These are phyloP conservation scores for Begonia masoniana DNA, from an alignment of 306 rosid species.

Conservation along the genomic window DNA sequence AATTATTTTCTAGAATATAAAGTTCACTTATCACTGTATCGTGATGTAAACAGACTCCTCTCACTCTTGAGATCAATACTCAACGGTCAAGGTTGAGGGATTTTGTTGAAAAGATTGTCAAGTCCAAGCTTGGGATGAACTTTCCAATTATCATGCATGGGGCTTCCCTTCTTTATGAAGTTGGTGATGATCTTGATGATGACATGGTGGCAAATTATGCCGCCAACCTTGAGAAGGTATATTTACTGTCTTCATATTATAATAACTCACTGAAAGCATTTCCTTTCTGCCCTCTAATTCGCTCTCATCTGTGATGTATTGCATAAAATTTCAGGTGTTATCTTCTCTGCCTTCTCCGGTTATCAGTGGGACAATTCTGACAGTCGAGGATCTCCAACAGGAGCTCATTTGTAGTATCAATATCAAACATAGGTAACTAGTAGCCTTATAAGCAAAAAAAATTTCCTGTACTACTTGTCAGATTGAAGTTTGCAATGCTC, in stretches of 20 bases:
- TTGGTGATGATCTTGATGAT: slow-evolving; percentile 85
- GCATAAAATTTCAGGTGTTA: slow-evolving; percentile 40
- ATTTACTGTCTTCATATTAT: slow-evolving; percentile 6
- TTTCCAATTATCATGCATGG: slow-evolving; percentile 76
- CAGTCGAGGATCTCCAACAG: slow-evolving; percentile 80
- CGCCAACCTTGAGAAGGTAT: slow-evolving; percentile 87
- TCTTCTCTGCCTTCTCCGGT: slow-evolving; percentile 81
- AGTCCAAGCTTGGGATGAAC: slow-evolving; percentile 83
- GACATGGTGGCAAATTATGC: slow-evolving; percentile 60
- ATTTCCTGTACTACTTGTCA: too few species aligned
- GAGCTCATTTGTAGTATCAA: slow-evolving; percentile 74
- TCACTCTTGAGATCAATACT: slow-evolving; percentile 76
- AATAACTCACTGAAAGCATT: background rate
- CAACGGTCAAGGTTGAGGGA: slow-evolving; percentile 65
- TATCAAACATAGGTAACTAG: slow-evolving; percentile 73
- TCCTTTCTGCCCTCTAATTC: background rate
- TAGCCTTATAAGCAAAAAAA: background rate
- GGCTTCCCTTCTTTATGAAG: slow-evolving; percentile 70
- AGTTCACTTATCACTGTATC: slow-evolving; percentile 6
- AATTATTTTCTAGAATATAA: background rate
- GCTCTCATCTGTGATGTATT: background rate
- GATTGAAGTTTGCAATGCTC: too few species aligned
- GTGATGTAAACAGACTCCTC: slow-evolving; percentile 55
- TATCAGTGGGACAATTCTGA: slow-evolving; percentile 61
- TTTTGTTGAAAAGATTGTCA: slow-evolving; percentile 76